Base-by-base conservation (phyloP, 2,329 filamentous ascomycete genomes). In the Monilinia aucupariae region DNA sequence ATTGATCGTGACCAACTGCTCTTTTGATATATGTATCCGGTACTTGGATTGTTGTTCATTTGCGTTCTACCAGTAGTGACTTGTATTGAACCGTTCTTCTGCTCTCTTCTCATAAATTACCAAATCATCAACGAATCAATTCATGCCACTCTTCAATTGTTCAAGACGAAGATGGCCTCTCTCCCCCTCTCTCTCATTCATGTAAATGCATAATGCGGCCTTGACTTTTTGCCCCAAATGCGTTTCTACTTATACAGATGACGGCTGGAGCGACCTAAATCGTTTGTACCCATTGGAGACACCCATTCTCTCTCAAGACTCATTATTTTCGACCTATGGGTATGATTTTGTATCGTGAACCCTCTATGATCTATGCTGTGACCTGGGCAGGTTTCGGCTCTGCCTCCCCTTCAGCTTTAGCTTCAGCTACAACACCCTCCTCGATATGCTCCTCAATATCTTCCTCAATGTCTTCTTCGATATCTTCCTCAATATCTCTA, bases 381-480 rank as follows among this genome's bases (percentile, higher is more conserved):
- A 58, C 22, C 30, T 58, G 54, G 30, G 30, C 27, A 48, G 41
- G 54, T 34, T 58, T 58, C 25, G 13, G 30, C 30, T 58, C 54
- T 34, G 30, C 54, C 41, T 58, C 41, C 30, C 41, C 54, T 25
- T 58, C 54, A 2, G 41, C 43, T 55, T 30, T 51, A 37, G 47
- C 39, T 25, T 41, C n/a, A n/a, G n/a, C n/a, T n/a, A n/a, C 37
- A 27, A 62, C 60, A 34, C 75, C 74, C 64, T 77, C 74, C 37
- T 76, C 64, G 13, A 67, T 27, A 30, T 58, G 60, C 47, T 67
- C 66, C 59, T 66, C 34, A 45, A 63, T 71, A 32, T 70, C 66
- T 41, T n/a, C n/a, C n/a, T n/a, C 37, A 27, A 62, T 52, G 25
- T 75, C 74, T 64, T 77, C 74, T 34, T 76, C 64, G 13, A 67